Conservation (phyloP, 2,329 filamentous ascomycete genomes). For the Penicillium frequentans region DNA sequence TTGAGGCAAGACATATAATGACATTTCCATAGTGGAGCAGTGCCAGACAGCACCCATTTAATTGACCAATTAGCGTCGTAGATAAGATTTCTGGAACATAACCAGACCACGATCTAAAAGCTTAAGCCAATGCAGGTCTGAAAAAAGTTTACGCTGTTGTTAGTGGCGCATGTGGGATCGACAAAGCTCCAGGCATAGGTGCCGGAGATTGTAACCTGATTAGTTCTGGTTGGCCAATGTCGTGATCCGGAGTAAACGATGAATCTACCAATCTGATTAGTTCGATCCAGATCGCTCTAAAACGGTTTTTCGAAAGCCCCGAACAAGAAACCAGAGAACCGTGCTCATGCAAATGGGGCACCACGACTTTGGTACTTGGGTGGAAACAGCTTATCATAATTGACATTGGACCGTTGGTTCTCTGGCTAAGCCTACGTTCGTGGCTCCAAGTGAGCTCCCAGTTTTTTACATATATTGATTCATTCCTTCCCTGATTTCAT, state of each 20-base stretch:
- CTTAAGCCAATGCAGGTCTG: background rate
- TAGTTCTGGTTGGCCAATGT: background rate
- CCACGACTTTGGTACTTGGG: background rate
- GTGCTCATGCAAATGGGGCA: background rate
- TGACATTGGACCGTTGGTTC: background rate
- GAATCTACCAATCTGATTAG: background rate
- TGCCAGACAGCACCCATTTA: background rate
- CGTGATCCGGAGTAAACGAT: no score
- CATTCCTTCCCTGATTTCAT: background rate
- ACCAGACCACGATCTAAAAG: background rate
- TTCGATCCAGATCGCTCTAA: background rate
- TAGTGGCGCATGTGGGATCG: background rate
- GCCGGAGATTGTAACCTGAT: background rate
- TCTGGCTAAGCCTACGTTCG: background rate
- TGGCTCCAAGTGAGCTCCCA: background rate
- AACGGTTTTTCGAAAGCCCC: background rate
- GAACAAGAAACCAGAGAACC: background rate
- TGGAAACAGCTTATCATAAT: background rate
- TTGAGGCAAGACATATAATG: background rate
- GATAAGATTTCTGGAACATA: background rate
- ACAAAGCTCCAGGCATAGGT: background rate
- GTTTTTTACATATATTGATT: background rate
- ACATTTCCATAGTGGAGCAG: background rate
- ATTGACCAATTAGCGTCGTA: background rate
- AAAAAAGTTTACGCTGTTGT: background rate